Conservation (phyloP, 371 early-diverging fungal species). For the Smittium culicis region DNA sequence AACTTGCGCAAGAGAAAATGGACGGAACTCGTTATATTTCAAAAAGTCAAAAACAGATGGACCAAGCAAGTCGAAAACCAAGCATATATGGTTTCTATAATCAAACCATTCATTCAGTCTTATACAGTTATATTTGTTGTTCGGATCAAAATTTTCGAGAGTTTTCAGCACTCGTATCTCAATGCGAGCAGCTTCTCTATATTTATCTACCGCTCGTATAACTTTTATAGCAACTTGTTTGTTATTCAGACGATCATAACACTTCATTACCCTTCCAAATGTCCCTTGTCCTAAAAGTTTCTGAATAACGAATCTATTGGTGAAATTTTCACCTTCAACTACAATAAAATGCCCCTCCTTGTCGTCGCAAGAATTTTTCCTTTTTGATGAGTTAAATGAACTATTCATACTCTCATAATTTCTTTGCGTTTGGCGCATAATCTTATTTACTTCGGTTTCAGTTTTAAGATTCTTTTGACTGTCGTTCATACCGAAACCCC, state of each 20-base stretch:
- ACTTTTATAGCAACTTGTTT: slow-evolving; percentile 67
- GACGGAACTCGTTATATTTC: slow-evolving; percentile 71
- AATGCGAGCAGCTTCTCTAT: slow-evolving; percentile 78
- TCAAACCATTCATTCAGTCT: slow-evolving; percentile 68
- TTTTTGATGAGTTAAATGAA: background rate
- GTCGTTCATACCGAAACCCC: no score
- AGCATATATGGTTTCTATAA: slow-evolving; percentile 82
- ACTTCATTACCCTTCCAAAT: slow-evolving; percentile 90
- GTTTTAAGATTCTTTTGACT: background rate
- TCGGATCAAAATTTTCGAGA: slow-evolving; percentile 57
- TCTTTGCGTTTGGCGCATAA: background rate
- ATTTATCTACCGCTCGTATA: slow-evolving; percentile 84
- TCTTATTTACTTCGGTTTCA: background rate
- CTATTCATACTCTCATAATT: no score
- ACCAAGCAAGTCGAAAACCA: slow-evolving; percentile 87
- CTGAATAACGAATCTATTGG: slow-evolving; percentile 43
- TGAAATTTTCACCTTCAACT: slow-evolving; percentile 50
- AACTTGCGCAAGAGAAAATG: slow-evolving; percentile 74
- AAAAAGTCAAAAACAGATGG: slow-evolving; percentile 86
- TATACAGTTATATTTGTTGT: slow-evolving; percentile 63
- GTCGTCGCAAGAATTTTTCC: slow-evolving; percentile 41
- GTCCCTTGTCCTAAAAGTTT: slow-evolving; percentile 87
- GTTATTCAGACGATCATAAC: slow-evolving; percentile 49
- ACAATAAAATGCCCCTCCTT: slow-evolving; percentile 87
- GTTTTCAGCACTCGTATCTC: slow-evolving; percentile 76